Conservation (phyloP, 139 green algal genomes). For the Eudorina sp. region DNA sequence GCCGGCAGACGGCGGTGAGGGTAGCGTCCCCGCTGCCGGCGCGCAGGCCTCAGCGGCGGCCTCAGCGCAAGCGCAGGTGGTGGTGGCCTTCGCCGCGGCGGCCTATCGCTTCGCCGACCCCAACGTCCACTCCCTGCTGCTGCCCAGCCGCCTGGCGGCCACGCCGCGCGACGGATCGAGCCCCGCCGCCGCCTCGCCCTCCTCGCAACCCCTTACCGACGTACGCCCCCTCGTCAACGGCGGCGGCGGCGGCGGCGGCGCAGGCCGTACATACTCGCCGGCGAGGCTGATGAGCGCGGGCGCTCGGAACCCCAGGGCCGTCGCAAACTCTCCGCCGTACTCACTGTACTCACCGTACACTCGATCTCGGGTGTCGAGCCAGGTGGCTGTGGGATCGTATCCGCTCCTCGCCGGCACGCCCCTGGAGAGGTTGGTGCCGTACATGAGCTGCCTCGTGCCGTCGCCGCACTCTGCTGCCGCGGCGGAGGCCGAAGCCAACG, state of each 20-base stretch:
- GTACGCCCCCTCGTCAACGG: not conserved
- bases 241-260: not conserved
- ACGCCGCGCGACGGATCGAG: not conserved
- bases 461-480: not conserved
- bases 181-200: not conserved
- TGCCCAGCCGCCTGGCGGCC: not conserved
- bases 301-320: no score
- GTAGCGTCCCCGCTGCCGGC: no score
- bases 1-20: no score
- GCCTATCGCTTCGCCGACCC: conserved; percentile 4
- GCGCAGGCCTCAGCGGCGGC: not conserved
- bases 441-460: not conserved
- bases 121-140: conserved; percentile 38
- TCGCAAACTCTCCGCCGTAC: no score
- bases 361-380: no score
- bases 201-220: not conserved
- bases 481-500: not conserved
- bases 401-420: not conserved
- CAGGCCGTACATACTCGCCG: no score
- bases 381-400: no score
- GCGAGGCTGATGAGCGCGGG: no score
- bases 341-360: no score
- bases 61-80: not conserved
- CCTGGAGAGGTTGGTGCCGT: not conserved
- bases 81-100: conserved; percentile 9